phyloP scores from a whole-genome alignment of 441 rosid genomes.

The Geranium incanum region DNA sequence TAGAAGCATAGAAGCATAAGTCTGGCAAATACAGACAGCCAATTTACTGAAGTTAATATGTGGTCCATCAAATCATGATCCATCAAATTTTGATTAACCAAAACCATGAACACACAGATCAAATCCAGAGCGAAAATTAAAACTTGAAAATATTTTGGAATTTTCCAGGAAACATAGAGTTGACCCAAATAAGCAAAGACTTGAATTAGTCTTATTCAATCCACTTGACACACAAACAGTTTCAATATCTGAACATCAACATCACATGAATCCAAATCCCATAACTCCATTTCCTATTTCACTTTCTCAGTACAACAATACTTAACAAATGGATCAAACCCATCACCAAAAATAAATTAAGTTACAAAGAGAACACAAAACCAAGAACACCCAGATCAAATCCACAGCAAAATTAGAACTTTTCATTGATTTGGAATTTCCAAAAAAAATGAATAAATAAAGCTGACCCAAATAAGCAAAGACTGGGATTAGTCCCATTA shows the following conservation, averaged over 20 bases:
- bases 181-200: neutral
- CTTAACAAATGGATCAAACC: no score
- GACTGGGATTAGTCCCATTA: no score
- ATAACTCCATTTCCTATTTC: neutral
- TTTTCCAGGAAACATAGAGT: neutral
- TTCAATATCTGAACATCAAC: neutral
- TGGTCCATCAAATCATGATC: no score
- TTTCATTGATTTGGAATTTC: no score
- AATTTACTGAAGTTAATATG: neutral
- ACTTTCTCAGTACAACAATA: neutral
- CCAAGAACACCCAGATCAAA: no score
- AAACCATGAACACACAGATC: constrained; percentile 16
- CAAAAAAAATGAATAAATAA: no score
- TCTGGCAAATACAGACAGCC: neutral
- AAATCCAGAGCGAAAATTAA: constrained; percentile 12
- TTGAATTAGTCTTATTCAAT: neutral
- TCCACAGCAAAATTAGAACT: no score
- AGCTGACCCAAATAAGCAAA: no score
- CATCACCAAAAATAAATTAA: no score
- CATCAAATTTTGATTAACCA: neutral
- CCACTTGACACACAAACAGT: constrained; percentile 7
- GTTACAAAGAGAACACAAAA: no score
- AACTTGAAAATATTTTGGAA: neutral
- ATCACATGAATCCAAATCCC: neutral
- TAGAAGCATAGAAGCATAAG: no score